Percentiles rank a stretch among this genome's conserved stretches.
These are phyloP conservation scores for Xylaria multiplex DNA, from an alignment of 2,329 filamentous ascomycete genomes.

Conservation along the genomic window DNA sequence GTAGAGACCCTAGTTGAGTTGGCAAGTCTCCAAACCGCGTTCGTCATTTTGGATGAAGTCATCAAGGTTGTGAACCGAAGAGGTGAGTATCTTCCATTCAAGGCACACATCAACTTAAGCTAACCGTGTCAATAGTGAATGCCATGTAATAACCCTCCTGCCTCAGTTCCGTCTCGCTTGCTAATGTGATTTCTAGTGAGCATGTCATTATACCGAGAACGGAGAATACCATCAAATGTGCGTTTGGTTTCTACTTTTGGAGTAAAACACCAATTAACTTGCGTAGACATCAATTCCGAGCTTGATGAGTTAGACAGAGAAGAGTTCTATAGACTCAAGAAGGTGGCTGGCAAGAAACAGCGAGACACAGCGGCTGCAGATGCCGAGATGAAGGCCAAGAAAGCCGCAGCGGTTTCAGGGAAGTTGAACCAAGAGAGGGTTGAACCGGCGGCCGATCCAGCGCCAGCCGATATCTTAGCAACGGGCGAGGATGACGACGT, in stretches of 20 bases:
- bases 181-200: constrained; percentile 63
- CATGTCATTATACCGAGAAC: constrained; percentile 97
- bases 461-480: constrained; percentile 73
- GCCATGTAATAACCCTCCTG: constrained; percentile 72
- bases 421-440: constrained; percentile 52
- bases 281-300: constrained; percentile 91
- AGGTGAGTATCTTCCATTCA: constrained; percentile 63
- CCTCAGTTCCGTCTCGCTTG: not conserved
- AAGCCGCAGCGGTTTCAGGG: constrained; percentile 57
- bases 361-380: constrained; percentile 77
- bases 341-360: constrained; percentile 88
- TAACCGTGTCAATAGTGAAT: constrained; percentile 71
- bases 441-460: constrained; percentile 54
- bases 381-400: constrained; percentile 79
- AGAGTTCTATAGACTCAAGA: constrained; percentile 97
- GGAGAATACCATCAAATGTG: constrained; percentile 99
- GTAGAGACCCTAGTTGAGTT: constrained; percentile 96
- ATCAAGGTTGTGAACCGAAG: constrained; percentile 99
- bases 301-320: constrained; percentile 97
- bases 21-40: constrained; percentile 95
- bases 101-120: constrained; percentile 31
- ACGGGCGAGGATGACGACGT: constrained; percentile 84
- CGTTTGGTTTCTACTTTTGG: constrained; percentile 41
- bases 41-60: constrained; percentile 97
- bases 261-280: constrained; percentile 14